Evolutionary conservation across 1,284 basidiomycete species (phyloP).

Genomic region (Xerocomus nothofagi): DNA sequence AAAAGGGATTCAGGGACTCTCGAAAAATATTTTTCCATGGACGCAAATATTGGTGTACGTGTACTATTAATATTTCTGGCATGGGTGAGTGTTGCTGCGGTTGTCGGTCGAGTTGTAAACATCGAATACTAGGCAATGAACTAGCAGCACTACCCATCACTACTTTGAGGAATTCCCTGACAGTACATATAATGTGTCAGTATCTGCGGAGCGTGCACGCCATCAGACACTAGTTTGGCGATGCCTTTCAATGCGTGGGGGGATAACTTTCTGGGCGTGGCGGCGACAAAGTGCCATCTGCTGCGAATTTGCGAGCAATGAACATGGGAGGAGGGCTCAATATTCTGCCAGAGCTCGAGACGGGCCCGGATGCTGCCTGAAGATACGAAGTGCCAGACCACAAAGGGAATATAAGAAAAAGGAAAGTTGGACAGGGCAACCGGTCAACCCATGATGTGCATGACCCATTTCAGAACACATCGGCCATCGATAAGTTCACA

Average conservation of each 20-base stretch:
- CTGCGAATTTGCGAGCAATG: not conserved
- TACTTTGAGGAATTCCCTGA: not conserved
- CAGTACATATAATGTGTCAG: not conserved
- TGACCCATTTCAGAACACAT: not conserved
- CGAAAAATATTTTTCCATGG: too few relatives aligned
- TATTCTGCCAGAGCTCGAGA: too few relatives aligned
- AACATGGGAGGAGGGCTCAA: too few relatives aligned
- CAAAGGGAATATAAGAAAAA: slow-evolving; percentile 8
- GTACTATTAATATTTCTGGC: too few relatives aligned
- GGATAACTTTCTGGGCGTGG: not conserved
- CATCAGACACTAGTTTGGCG: not conserved
- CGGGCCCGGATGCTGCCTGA: too few relatives aligned
- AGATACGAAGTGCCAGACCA: not conserved
- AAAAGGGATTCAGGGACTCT: too few relatives aligned
- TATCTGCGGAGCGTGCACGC: not conserved
- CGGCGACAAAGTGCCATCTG: not conserved
- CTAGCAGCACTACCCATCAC: too few relatives aligned
- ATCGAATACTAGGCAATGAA: too few relatives aligned
- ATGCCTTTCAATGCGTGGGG: slow-evolving; percentile 3
- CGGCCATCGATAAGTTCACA: not conserved
- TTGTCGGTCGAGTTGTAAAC: too few relatives aligned
- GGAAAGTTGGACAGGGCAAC: slow-evolving; percentile 7
- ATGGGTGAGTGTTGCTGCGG: too few relatives aligned
- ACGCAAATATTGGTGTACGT: too few relatives aligned
- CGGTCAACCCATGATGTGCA: too few relatives aligned